phyloP scores from a whole-genome alignment of 2,329 filamentous ascomycete genomes.

The Botryotinia narcissicola region DNA sequence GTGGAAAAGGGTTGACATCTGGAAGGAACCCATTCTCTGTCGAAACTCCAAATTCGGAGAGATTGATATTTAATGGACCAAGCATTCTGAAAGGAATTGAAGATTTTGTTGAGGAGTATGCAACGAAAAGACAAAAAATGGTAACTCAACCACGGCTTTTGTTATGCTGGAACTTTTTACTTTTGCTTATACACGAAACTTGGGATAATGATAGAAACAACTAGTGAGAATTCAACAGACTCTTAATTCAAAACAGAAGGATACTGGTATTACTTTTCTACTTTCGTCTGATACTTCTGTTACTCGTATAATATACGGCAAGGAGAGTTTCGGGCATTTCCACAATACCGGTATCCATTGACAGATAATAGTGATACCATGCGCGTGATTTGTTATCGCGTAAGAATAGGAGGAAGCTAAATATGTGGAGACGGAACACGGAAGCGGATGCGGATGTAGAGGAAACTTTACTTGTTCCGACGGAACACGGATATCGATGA shows the following conservation, averaged over 20 bases:
- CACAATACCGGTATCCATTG: background rate
- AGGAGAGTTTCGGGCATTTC: background rate
- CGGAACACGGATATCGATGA: constrained; percentile 13
- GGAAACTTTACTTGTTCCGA: background rate
- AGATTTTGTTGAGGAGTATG: background rate
- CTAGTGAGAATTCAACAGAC: background rate
- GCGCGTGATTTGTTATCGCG: constrained; percentile 7
- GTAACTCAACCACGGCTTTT: background rate
- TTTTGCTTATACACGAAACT: background rate
- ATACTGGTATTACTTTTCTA: background rate
- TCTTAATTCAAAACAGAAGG: background rate
- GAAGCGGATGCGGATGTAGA: constrained; percentile 26
- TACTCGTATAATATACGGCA: background rate
- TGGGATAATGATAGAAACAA: background rate
- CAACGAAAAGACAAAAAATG: background rate
- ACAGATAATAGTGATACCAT: background rate
- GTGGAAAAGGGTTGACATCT: constrained; percentile 60
- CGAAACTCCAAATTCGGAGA: constrained; percentile 33
- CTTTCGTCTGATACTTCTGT: background rate
- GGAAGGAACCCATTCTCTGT: constrained; percentile 67
- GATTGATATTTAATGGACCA: constrained; percentile 30
- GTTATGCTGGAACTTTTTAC: background rate
- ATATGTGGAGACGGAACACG: constrained; percentile 19
- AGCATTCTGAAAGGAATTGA: constrained; percentile 27
- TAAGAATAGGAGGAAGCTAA: constrained; percentile 14